Base-by-base conservation (phyloP, 1,284 basidiomycete genomes). In the Chondrostereum purpureum region DNA sequence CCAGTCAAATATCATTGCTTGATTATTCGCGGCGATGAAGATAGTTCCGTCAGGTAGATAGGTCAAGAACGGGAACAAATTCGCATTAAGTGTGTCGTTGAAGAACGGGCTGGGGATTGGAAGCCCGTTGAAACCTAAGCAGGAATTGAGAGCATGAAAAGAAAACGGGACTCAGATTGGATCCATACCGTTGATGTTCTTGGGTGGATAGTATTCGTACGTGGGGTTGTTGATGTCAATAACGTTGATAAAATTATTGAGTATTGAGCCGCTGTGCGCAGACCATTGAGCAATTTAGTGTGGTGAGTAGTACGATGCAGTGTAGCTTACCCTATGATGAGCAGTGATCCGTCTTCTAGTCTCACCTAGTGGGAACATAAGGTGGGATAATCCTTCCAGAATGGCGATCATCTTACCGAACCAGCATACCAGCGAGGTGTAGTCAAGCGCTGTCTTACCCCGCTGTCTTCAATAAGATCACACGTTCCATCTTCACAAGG, bases 1-100 rank as follows among this genome's bases (percentile, higher is more conserved):
- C 68, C 69, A 72, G 52, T 76, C 60, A 54, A 76, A 77, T 45
- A 77, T 64, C 64, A 73, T 76, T 4, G 73, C 66, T 44, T 72
- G 64, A 5, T 60, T 63, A 47, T 78, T 77, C 0, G 75, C 75
- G 3, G 70, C 73, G 39, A 77, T 59, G 57, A 77, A 77, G 14
- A 77, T 50, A 8, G 55, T 60, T 4, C 68, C 69, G 48, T 70
- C 65, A 0, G 75, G 70, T 0, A 77, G 62, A 3, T 61, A 55
- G 51, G 70, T 73, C 1, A 69, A 66, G 47, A 77, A 67, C 0
- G 76, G 75, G 53, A 77, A 78, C 10, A 78, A 63, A 53, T 78
- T 78, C 19, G 72, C 66, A 54, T 70, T 70, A 36, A 78, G 61
- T 3, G 72, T 73, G 45, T 73, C 67, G 44, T 62, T 59, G 2